Base-by-base conservation (phyloP, 176 grass and related monocot genomes). In the Phoenix dactylifera region DNA sequence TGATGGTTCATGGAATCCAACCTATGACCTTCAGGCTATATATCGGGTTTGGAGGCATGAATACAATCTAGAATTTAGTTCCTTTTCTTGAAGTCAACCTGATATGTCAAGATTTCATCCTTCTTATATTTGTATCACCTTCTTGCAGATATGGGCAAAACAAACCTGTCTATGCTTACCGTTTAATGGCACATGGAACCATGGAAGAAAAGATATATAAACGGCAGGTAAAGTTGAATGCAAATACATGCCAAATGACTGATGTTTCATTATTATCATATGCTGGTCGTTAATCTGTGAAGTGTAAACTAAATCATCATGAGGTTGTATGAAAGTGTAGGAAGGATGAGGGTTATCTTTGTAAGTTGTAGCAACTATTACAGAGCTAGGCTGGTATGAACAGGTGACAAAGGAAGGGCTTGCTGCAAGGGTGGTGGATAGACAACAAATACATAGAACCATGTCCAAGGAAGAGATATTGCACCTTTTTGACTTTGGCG, bases 161-260 rank as follows among this genome's bases (percentile, higher is more conserved):
- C 25, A 97, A 91, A 70, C 87, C 93, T 62, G 93, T 97, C 50
- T 97, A 80, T 22, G 87, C 93, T 57, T 97, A 97, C 74, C 84
- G 93, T 24, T 79, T 97, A 63, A 83, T 97, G 84, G 84, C 93
- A 55, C 84, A 88, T 81, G 66, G 81, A 66, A 97, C 93, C 63
- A 97, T 92, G 93, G 93, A 97, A 86, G 93, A 97, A 73, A 97
- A 97, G 83, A 88, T 97, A 86, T 97, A 97, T 60, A 97, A 97
- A 66, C 78, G 93, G 7, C 93, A 97, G 87, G 93, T 97, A 79
- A 52, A 25, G 25, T 73, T 6, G 15, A 35, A 23, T 55, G 18
- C 4, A 55, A 44, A 12, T 44, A 2, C 35, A 44, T 44, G 0
- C 35, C 7, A 14, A 44, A 44, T 44, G 35, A 44, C 9, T 44